Base-by-base conservation (phyloP, 106 monocot species). In the Chionographis japonica region DNA sequence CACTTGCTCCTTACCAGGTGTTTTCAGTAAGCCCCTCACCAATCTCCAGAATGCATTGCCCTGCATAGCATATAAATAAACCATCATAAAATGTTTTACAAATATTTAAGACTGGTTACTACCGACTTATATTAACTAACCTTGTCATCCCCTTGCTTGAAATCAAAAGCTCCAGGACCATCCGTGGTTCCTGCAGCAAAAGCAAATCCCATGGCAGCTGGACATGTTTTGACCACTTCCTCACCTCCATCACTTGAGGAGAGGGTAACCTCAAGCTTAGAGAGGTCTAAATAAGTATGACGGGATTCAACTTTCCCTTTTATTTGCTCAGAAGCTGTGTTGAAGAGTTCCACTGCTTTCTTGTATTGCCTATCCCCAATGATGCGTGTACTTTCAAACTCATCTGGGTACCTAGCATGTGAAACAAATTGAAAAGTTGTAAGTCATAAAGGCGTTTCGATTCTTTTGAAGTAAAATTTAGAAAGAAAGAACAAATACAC, bases 121-220 rank as follows among this genome's bases (percentile, higher is more conserved):
- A 46, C 9, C 9, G 2, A 46, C 5, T 46, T 46, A 2, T 5
- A 6, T 46, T 6, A 46, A 46, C 46, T 16, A 71, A 92, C 94
- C 85, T 78, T 68, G 56, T 77, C 79, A 74, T 95, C 94, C 41
- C 94, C 91, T 81, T 95, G 94, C 71, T 66, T 83, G 55, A 95
- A 95, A 73, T 91, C 91, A 80, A 91, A 95, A 65, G 91, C 91
- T 70, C 94, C 94, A 70, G 94, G 94, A 43, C 95, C 95, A 76
- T 95, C 95, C 10, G 95, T 91, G 53, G 91, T 88, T 65, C 95
- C 95, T 61, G 94, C 94, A 75, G 94, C 94, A 83, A 95, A 88
- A 56, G 83, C 88, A 77, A 91, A 91, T 4, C 94, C 94, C 91
- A 95, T 81, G 4, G 94, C 94, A 20, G 94, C 94, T 38, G 94